These are phyloP conservation scores for Perkinsus marinus DNA, from an alignment of 169 alveolate genomes.

Conservation along the genomic window DNA sequence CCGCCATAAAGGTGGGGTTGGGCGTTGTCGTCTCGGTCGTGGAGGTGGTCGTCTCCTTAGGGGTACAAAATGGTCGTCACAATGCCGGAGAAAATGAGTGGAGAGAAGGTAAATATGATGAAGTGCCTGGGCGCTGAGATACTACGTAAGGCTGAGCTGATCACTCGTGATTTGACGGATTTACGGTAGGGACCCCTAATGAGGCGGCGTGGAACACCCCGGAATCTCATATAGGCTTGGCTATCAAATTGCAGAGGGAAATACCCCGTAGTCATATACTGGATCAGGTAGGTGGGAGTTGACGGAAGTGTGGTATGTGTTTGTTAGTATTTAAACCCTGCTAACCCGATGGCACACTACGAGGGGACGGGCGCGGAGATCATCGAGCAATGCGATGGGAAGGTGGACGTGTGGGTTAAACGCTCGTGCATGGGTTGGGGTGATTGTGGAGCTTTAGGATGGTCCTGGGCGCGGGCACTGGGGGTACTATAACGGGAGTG, in stretches of 20 bases:
- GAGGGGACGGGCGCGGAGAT: constrained; percentile 68
- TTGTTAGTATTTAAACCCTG: constrained; percentile 43
- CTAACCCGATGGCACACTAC: constrained; percentile 68
- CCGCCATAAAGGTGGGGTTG: constrained; percentile 35
- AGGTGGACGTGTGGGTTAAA: constrained; percentile 34
- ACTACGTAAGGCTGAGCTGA: not conserved
- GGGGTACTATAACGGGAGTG: constrained; percentile 69
- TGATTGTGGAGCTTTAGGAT: not conserved
- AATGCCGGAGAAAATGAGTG: constrained; percentile 63
- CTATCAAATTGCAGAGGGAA: constrained; percentile 35
- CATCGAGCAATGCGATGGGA: constrained; percentile 48
- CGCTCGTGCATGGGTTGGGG: not conserved
- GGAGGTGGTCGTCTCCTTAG: too few relatives aligned
- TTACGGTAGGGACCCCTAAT: constrained; percentile 42
- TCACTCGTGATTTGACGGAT: not conserved
- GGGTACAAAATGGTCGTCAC: constrained; percentile 56
- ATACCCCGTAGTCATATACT: constrained; percentile 45
- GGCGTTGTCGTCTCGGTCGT: not conserved
- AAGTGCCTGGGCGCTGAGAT: constrained; percentile 60
- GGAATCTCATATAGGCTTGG: constrained; percentile 39
- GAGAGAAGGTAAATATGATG: constrained; percentile 55
- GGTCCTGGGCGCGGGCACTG: constrained; percentile 61
- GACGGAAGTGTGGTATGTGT: not conserved
- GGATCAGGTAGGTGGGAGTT: constrained; percentile 20
- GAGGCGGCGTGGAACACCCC: constrained; percentile 49